Percentiles rank a stretch among this genome's conserved stretches.
These are phyloP conservation scores for Lentinula detonsa DNA, from an alignment of 768 basidiomycete species.

Conservation along the genomic window DNA sequence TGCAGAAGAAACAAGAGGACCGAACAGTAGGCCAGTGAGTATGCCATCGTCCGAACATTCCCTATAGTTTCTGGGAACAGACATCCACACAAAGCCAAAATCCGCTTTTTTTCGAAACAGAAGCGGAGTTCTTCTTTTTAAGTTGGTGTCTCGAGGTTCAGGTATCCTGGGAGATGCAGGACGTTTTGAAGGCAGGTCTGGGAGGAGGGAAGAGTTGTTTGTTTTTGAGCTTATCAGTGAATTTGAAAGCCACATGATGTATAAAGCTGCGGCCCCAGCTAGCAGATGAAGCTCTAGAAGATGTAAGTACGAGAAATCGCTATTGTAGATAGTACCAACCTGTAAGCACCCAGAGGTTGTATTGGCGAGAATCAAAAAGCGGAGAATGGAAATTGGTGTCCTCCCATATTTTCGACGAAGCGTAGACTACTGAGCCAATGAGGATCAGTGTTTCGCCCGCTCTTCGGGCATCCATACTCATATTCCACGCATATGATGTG, in stretches of 20 bases:
- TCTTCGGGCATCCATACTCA: conserved; percentile 57
- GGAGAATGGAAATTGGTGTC: conserved; percentile 22
- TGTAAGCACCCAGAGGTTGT: conserved; percentile 41
- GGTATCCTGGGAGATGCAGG: conserved; percentile 35
- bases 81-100: conserved; percentile 84
- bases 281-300: conserved; percentile 53
- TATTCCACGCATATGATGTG: conserved; percentile 31
- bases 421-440: conserved; percentile 54
- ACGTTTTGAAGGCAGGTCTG: conserved; percentile 4
- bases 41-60: conserved; percentile 83
- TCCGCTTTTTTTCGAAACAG: conserved; percentile 32
- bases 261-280: conserved; percentile 46
- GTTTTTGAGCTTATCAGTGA: conserved; percentile 16
- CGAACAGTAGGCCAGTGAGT: conserved; percentile 76
- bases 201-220: no score
- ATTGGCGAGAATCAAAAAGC: conserved; percentile 10
- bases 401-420: conserved; percentile 39
- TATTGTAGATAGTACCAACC: conserved; percentile 28
- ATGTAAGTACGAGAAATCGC: conserved; percentile 4
- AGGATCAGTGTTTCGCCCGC: conserved; percentile 62
- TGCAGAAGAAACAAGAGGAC: conserved; percentile 72
- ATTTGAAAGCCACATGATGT: conserved; percentile 58
- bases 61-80: conserved; percentile 85
- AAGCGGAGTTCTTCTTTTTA: conserved; percentile 21
- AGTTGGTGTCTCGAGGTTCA: conserved; percentile 41